A percentile compares a stretch with the other conserved stretches of the same genome.
Evolutionary conservation across 208 protist species (phyloP).

Genomic region (Wallacemonas rigidus): DNA sequence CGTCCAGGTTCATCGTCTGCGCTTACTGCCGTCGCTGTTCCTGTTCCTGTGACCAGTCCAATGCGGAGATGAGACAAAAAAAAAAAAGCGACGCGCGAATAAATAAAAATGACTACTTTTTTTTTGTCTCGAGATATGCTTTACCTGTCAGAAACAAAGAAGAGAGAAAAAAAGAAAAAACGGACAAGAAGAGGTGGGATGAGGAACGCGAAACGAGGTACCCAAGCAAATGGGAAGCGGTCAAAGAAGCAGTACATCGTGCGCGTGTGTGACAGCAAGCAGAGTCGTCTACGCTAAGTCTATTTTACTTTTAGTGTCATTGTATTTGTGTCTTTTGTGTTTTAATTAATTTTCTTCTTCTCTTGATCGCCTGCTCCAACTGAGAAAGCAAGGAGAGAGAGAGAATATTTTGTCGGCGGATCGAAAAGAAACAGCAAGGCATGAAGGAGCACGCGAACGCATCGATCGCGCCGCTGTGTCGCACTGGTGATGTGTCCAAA

Average conservation of each 20-base stretch:
- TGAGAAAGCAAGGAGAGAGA: background rate
- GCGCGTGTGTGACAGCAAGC: no score
- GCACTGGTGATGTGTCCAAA: background rate
- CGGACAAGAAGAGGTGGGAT: no score
- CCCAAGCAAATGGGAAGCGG: no score
- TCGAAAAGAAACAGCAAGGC: conserved; percentile 2
- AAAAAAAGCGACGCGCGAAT: background rate
- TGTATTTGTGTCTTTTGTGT: background rate
- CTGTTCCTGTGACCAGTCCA: background rate
- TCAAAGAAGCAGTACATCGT: no score
- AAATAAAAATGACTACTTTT: background rate
- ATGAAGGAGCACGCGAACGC: conserved; percentile 4
- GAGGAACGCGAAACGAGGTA: no score
- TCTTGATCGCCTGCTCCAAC: background rate
- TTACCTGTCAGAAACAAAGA: no score
- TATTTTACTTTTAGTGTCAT: background rate
- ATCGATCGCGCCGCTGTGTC: background rate
- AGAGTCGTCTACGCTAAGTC: no score
- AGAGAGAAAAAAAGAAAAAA: background rate
- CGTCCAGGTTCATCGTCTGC: conserved; percentile 59
- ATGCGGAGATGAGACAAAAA: no score
- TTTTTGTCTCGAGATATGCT: no score
- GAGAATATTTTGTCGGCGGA: background rate
- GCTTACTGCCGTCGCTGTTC: background rate
- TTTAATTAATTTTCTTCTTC: background rate